Evolutionary conservation across 1,284 basidiomycete genomes (phyloP).

Genomic region (Trametes polyzona): DNA sequence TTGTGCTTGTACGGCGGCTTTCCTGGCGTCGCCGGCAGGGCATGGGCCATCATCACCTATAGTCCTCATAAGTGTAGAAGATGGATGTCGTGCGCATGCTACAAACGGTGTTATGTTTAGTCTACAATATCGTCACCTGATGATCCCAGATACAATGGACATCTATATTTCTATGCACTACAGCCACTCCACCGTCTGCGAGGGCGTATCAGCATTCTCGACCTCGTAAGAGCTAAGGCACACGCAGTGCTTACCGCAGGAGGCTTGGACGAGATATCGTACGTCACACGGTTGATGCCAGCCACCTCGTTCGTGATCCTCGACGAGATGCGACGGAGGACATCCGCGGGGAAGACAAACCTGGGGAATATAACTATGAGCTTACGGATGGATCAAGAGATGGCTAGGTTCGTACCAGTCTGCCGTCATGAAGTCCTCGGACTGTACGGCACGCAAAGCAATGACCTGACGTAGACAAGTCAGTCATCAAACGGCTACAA

Average conservation of each 20-base stretch:
- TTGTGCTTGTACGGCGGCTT: no score
- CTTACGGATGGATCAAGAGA: neutral
- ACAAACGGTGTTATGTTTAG: no score
- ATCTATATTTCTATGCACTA: slow-evolving; percentile 8
- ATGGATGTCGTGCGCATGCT: no score
- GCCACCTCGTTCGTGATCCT: slow-evolving; percentile 97
- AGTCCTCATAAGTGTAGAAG: no score
- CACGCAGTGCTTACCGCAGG: slow-evolving; percentile 67
- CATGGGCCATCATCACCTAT: no score
- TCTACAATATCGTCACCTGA: no score
- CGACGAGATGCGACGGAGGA: slow-evolving; percentile 91
- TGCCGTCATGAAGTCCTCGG: slow-evolving; percentile 98
- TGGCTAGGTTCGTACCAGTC: slow-evolving; percentile 67
- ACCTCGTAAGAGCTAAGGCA: neutral
- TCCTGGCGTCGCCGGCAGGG: no score
- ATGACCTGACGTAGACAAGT: slow-evolving; percentile 62
- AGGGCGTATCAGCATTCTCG: neutral
- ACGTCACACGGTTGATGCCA: slow-evolving; percentile 93
- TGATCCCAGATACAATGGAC: no score
- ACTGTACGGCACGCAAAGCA: slow-evolving; percentile 87
- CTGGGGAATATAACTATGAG: slow-evolving; percentile 39
- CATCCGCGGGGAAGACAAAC: slow-evolving; percentile 94
- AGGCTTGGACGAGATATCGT: slow-evolving; percentile 98
- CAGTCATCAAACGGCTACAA: neutral
- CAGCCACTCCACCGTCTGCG: slow-evolving; percentile 36